A percentile compares a stretch with the other conserved stretches of the same genome.
Evolutionary conservation across 176 grass and related monocot species (phyloP).

Genomic region (Hordeum marinum): DNA sequence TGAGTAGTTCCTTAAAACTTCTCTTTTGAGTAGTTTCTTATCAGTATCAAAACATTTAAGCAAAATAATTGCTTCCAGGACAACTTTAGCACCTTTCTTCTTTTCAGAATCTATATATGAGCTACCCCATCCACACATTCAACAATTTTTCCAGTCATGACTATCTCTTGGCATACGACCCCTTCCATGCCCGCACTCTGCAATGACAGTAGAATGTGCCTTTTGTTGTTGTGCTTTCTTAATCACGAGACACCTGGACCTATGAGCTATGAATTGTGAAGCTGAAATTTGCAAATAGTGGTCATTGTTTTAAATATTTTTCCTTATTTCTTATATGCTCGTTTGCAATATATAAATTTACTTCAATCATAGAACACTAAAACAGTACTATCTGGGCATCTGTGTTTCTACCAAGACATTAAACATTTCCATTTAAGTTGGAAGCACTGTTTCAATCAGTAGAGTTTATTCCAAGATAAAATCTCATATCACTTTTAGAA

Average conservation of each 20-base stretch:
- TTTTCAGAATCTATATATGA: not conserved
- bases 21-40: not conserved
- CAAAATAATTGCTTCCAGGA: not conserved
- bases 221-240: not conserved
- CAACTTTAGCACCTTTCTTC: not conserved
- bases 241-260: not conserved
- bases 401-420: not conserved
- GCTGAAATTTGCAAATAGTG: not conserved
- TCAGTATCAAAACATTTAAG: not conserved
- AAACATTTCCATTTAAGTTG: not conserved
- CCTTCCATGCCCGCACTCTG: not conserved
- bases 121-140: not conserved
- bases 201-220: not conserved
- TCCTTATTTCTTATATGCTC: not conserved
- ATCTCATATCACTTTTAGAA: too few species aligned
- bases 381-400: not conserved
- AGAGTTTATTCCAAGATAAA: not conserved
- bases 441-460: not conserved
- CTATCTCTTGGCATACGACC: not conserved
- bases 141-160: not conserved
- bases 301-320: not conserved
- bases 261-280: not conserved
- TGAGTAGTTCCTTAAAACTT: not conserved
- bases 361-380: not conserved
- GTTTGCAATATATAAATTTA: not conserved